Evolutionary conservation across 2,329 filamentous ascomycete genomes (phyloP).

Genomic region (Botryotinia convoluta): DNA sequence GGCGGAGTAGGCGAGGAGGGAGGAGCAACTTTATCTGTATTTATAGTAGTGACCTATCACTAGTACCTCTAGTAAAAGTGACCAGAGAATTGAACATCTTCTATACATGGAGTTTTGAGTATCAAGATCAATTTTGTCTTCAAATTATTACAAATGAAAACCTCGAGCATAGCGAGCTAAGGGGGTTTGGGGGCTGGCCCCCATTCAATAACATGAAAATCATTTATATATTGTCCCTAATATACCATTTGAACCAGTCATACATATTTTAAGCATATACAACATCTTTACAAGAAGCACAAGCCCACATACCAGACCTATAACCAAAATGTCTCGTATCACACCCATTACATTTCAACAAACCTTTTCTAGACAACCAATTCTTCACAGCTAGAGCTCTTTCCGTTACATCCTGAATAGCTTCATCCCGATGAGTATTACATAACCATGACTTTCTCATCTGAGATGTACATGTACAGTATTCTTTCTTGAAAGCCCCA

Average conservation of each 20-base stretch:
- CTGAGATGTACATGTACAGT: conserved; percentile 7
- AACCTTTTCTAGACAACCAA: background rate
- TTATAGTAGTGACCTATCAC: too few species aligned
- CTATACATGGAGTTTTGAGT: too few species aligned
- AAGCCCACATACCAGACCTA: conserved; percentile 3
- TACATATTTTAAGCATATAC: background rate
- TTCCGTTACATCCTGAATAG: background rate
- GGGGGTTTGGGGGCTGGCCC: background rate
- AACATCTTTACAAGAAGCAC: conserved; percentile 9
- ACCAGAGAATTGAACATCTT: too few species aligned
- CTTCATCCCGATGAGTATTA: background rate
- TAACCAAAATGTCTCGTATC: background rate
- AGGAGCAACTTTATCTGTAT: too few species aligned
- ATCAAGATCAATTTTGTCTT: background rate
- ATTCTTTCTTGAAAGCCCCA: background rate
- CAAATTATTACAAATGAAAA: background rate
- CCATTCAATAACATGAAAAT: background rate
- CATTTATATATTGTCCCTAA: background rate
- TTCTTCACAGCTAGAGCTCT: background rate
- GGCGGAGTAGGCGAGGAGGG: too few species aligned
- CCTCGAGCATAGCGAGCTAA: background rate
- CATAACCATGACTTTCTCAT: conserved; percentile 15
- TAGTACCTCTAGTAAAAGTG: too few species aligned
- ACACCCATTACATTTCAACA: conserved; percentile 1
- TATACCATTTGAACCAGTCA: background rate